A percentile compares a stretch with the other conserved stretches of the same genome.
Conservation (phyloP, 148 eudicot species). For the Nepenthes mirabilis region DNA sequence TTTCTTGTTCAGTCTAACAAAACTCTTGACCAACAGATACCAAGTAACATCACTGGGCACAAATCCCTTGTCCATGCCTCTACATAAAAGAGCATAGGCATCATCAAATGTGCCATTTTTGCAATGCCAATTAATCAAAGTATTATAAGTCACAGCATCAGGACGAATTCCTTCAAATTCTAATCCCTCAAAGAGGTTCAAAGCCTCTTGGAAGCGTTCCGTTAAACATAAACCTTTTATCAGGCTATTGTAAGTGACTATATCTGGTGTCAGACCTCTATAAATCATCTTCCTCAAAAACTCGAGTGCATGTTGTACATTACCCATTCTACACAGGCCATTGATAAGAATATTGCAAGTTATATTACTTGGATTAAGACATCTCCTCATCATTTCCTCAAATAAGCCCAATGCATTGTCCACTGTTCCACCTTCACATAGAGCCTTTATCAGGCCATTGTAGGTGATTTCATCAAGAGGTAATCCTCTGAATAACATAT, state of each 20-base stretch:
- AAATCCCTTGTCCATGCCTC: slow-evolving; percentile 61
- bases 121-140: slow-evolving; percentile 56
- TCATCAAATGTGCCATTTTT: slow-evolving; percentile 42
- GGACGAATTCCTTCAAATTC: slow-evolving; percentile 53
- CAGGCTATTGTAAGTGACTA: slow-evolving; percentile 71
- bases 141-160: slow-evolving; percentile 71
- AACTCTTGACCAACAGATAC: slow-evolving; percentile 45
- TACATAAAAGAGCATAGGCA: slow-evolving; percentile 47
- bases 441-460: slow-evolving; percentile 61
- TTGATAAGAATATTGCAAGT: slow-evolving; percentile 78
- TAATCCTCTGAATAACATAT: slow-evolving; percentile 81
- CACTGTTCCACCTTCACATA: slow-evolving; percentile 67
- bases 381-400: slow-evolving; percentile 74
- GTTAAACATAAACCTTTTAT: slow-evolving; percentile 73
- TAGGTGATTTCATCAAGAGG: slow-evolving; percentile 65
- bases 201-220: slow-evolving; percentile 50
- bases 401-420: slow-evolving; percentile 72
- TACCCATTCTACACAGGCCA: slow-evolving; percentile 49
- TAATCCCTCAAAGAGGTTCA: slow-evolving; percentile 52
- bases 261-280: slow-evolving; percentile 70
- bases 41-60: slow-evolving; percentile 65
- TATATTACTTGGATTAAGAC: slow-evolving; percentile 29
- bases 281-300: slow-evolving; percentile 54
- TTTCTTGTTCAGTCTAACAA: slow-evolving; percentile 17
- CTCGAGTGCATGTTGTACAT: slow-evolving; percentile 56